Conservation (phyloP, 495 filamentous ascomycete species). For the Aspergillus saccharolyticus region DNA sequence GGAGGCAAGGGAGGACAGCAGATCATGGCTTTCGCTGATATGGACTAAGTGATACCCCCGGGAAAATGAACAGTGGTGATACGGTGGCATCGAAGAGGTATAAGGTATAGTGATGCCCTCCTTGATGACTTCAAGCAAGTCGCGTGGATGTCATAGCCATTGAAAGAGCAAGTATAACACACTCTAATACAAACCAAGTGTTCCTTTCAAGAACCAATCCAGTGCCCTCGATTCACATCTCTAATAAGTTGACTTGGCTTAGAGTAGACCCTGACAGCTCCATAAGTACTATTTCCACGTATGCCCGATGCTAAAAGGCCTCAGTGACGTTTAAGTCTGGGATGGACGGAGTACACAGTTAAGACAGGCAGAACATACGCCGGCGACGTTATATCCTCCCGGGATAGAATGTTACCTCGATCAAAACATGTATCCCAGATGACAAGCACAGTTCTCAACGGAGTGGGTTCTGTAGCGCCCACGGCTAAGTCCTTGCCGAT, state of each 20-base stretch:
- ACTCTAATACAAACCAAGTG: background rate
- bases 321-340: too few relatives aligned
- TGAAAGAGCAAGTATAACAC: background rate
- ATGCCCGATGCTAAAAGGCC: too few relatives aligned
- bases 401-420: too few relatives aligned
- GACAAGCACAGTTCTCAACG: too few relatives aligned
- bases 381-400: too few relatives aligned
- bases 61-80: background rate
- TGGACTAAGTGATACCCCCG: conserved; percentile 49
- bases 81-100: background rate
- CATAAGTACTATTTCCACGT: too few relatives aligned
- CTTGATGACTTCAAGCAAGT: background rate
- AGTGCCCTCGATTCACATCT: background rate
- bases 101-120: background rate
- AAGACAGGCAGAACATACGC: too few relatives aligned
- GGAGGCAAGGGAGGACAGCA: conserved; percentile 50
- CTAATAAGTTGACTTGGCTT: too few relatives aligned
- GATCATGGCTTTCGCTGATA: conserved; percentile 58
- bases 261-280: too few relatives aligned
- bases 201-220: background rate
- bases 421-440: too few relatives aligned
- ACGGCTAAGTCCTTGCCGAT: background rate
- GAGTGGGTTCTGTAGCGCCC: too few relatives aligned
- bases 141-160: background rate
- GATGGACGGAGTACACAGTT: too few relatives aligned